phyloP scores from a whole-genome alignment of 2,329 filamentous ascomycete species.

The Mycogone perniciosa region DNA sequence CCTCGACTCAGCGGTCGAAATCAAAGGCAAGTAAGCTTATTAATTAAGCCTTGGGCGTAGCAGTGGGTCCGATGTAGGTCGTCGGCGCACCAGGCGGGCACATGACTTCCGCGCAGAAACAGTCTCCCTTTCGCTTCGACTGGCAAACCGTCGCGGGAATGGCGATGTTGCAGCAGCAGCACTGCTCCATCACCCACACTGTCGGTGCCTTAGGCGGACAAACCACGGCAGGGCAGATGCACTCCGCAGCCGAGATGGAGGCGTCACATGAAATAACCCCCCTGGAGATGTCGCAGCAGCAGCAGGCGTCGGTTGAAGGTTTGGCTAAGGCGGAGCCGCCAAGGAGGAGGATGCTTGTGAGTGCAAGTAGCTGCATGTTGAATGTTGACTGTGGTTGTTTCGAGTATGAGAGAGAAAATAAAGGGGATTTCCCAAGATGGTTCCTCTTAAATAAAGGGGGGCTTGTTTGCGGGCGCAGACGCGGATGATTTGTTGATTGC shows the following conservation, averaged over 20 bases:
- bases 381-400: not conserved
- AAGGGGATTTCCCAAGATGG: not conserved
- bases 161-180: constrained; percentile 21
- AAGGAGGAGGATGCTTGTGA: constrained; percentile 14
- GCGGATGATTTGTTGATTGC: too few species aligned
- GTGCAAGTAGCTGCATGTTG: constrained; percentile 14
- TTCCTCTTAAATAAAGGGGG: too few species aligned
- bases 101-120: constrained; percentile 16
- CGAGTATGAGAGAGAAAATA: not conserved
- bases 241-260: constrained; percentile 16
- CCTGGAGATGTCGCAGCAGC: constrained; percentile 27
- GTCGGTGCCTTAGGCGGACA: constrained; percentile 20
- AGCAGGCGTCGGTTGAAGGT: constrained; percentile 21
- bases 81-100: constrained; percentile 20
- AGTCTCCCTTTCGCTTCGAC: constrained; percentile 6
- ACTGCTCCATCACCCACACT: constrained; percentile 12
- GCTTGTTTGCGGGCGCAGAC: too few species aligned
- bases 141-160: constrained; percentile 14
- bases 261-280: constrained; percentile 22
- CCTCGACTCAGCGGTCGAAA: too few species aligned
- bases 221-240: constrained; percentile 21
- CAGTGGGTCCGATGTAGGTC: not conserved
- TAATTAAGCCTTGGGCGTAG: not conserved
- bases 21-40: too few species aligned
- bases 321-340: constrained; percentile 17